These are phyloP conservation scores for Populus hybrid DNA, from an alignment of 441 rosid genomes.

Conservation along the genomic window DNA sequence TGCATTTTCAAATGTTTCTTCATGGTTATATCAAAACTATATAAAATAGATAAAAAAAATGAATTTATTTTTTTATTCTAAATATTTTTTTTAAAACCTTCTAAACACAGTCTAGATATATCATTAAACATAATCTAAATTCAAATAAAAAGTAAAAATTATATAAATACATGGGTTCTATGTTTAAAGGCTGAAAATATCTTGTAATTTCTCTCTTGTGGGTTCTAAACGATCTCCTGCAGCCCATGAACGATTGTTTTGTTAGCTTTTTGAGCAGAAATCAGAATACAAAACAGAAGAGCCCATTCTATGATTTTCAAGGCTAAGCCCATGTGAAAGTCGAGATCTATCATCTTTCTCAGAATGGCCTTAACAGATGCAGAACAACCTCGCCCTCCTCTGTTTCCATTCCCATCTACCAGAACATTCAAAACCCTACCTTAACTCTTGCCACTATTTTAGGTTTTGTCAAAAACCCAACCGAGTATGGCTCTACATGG, in stretches of 20 bases:
- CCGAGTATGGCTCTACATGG: constrained; percentile 44
- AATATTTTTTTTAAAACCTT: too few species aligned
- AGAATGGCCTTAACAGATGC: not conserved
- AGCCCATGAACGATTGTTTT: not conserved
- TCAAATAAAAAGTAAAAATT: too few species aligned
- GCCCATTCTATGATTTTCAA: not conserved
- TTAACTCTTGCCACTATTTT: not conserved
- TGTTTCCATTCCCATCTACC: not conserved
- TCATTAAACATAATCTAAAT: too few species aligned
- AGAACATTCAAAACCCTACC: constrained; percentile 6
- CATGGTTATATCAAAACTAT: too few species aligned
- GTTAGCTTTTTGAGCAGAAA: not conserved
- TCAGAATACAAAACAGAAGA: not conserved
- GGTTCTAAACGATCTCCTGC: not conserved
- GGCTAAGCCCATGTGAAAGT: not conserved
- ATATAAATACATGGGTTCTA: too few species aligned
- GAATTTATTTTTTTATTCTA: too few species aligned
- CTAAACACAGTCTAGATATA: too few species aligned
- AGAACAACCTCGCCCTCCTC: not conserved
- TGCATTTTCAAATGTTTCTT: too few species aligned
- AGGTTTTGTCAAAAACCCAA: not conserved
- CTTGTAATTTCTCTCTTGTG: too few species aligned
- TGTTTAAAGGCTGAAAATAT: too few species aligned
- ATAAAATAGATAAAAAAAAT: too few species aligned
- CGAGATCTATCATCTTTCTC: not conserved